phyloP scores from a whole-genome alignment of 78 protist species.

The Capsaspora owczarzaki region DNA sequence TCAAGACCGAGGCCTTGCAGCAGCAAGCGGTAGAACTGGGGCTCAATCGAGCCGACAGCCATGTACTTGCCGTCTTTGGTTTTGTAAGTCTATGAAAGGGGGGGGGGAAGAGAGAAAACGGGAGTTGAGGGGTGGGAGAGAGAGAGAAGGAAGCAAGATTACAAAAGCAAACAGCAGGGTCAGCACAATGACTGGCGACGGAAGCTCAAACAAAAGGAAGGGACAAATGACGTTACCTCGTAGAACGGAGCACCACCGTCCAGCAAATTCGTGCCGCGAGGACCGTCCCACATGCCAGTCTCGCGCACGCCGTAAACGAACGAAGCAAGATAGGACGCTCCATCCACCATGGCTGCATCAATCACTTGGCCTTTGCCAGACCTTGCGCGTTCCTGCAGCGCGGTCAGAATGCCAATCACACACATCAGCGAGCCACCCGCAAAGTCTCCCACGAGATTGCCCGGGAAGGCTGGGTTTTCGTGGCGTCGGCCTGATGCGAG shows the following conservation, averaged over 20 bases:
- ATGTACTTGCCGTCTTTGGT: conserved; percentile 33
- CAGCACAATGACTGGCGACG: no score
- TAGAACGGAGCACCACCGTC: conserved; percentile 67
- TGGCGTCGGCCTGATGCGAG: no score
- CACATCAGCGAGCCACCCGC: conserved; percentile 61
- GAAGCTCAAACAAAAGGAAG: no score
- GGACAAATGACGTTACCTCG: no score
- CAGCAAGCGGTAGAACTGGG: conserved; percentile 10
- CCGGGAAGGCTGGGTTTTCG: conserved; percentile 41
- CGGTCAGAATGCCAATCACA: conserved; percentile 50
- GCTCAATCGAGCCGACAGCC: conserved; percentile 54
- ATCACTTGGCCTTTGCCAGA: conserved; percentile 33
- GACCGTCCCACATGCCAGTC: neutral
- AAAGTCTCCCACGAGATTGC: conserved; percentile 57
- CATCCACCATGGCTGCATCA: conserved; percentile 11
- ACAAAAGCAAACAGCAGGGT: no score
- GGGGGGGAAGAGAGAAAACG: no score
- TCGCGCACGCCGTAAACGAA: neutral
- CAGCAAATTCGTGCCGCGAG: conserved; percentile 41
- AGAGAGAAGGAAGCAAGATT: no score
- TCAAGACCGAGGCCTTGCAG: conserved; percentile 7
- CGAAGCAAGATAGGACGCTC: conserved; percentile 16
- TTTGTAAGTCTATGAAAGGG: conserved; percentile 40
- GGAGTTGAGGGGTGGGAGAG: no score
- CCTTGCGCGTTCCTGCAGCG: conserved; percentile 28